Evolutionary conservation across 306 rosid species (phyloP).

Genomic region (Vicia villosa): DNA sequence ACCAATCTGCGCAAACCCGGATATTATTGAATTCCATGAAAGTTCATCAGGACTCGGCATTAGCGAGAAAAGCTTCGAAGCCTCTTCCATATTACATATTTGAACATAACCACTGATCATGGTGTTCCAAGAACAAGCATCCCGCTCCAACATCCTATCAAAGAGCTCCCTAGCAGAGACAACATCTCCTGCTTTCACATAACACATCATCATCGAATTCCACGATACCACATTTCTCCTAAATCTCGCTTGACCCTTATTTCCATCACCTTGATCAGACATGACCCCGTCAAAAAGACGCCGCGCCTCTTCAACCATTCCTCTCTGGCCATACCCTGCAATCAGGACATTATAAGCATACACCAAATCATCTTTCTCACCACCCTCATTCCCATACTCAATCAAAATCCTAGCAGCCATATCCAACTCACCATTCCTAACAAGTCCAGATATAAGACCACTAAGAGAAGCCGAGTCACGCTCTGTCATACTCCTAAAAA

Average conservation of each 20-base stretch:
- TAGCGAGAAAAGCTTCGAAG: constrained; percentile 43
- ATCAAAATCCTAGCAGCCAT: constrained; percentile 41
- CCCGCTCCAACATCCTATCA: constrained; percentile 48
- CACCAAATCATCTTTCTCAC: constrained; percentile 41
- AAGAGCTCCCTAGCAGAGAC: constrained; percentile 51
- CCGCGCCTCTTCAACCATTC: constrained; percentile 51
- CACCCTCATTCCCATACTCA: constrained; percentile 36
- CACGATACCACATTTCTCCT: constrained; percentile 50
- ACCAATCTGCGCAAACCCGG: constrained; percentile 50
- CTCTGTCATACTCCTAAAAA: constrained; percentile 42
- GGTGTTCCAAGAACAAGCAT: constrained; percentile 54
- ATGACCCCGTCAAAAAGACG: constrained; percentile 43
- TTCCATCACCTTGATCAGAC: constrained; percentile 25
- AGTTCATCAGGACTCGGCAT: constrained; percentile 49
- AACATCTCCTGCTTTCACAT: constrained; percentile 47
- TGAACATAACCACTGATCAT: constrained; percentile 55
- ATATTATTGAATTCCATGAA: constrained; percentile 52
- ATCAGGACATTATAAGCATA: constrained; percentile 48
- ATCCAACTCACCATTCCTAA: constrained; percentile 44
- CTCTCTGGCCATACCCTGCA: constrained; percentile 55
- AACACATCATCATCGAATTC: constrained; percentile 63
- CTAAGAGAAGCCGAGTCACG: constrained; percentile 45
- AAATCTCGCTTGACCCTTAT: constrained; percentile 30
- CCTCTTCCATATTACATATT: constrained; percentile 49
- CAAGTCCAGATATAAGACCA: constrained; percentile 48